Conservation (phyloP, 2,329 filamentous ascomycete species). For the Cladobotryum mycophilum region DNA sequence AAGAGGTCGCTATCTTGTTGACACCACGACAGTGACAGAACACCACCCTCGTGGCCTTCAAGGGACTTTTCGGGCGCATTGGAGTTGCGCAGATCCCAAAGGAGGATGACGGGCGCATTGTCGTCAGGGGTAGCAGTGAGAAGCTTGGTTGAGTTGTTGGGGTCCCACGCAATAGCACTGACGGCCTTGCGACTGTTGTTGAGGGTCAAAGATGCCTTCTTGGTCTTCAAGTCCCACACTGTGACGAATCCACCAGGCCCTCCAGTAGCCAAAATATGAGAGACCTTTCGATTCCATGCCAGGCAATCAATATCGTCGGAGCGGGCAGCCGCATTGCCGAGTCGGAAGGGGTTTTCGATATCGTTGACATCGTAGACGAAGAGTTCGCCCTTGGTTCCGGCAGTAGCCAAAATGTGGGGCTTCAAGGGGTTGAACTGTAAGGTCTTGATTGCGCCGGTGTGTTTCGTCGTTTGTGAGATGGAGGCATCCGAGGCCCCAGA, state of each 20-base stretch:
- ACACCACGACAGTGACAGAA: conserved; percentile 94
- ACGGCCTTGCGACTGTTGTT: conserved; percentile 94
- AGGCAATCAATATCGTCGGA: conserved; percentile 94
- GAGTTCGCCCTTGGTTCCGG: conserved; percentile 89
- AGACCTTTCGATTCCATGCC: conserved; percentile 97
- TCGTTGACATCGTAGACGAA: conserved; percentile 95
- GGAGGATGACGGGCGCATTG: conserved; percentile 75
- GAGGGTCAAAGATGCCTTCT: conserved; percentile 92
- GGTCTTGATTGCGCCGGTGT: conserved; percentile 86
- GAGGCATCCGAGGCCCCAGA: conserved; percentile 61
- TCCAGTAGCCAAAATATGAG: conserved; percentile 92
- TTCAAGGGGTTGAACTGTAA: conserved; percentile 94
- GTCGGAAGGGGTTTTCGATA: conserved; percentile 75
- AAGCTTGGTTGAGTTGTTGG: conserved; percentile 88
- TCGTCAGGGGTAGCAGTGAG: conserved; percentile 89
- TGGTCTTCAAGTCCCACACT: conserved; percentile 97
- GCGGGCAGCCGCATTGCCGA: conserved; percentile 81
- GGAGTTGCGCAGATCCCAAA: conserved; percentile 95
- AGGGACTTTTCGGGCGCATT: conserved; percentile 87
- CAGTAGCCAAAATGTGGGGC: conserved; percentile 85
- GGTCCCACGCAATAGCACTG: conserved; percentile 95
- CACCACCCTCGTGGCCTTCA: conserved; percentile 87
- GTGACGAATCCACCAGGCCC: conserved; percentile 92
- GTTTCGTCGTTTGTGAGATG: conserved; percentile 81
- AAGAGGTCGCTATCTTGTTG: conserved; percentile 81